A percentile compares a stretch with the other conserved stretches of the same genome.
Conservation (phyloP, 2,329 filamentous ascomycete species). For the Trichoderma gracile region DNA sequence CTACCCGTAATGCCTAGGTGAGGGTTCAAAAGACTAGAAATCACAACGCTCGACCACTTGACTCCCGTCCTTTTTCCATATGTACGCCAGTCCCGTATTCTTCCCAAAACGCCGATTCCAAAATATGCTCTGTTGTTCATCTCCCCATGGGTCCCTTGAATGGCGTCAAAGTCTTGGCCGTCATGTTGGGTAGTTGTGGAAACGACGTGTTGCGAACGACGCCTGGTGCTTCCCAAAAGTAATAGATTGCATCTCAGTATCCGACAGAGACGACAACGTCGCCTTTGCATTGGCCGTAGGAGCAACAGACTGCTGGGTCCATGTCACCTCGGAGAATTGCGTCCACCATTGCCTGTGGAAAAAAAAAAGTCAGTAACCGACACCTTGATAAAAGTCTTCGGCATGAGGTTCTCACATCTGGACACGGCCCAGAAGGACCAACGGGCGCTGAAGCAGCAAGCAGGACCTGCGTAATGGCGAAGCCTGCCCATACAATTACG, state of each 20-base stretch:
- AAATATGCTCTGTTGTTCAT: neutral
- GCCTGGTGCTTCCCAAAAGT: neutral
- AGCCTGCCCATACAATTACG: slow-evolving; percentile 14
- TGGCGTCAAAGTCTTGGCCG: neutral
- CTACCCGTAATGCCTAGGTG: neutral
- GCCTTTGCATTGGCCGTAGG: slow-evolving; percentile 54
- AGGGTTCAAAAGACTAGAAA: neutral
- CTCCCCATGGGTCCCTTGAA: neutral
- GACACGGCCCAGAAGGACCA: slow-evolving; percentile 40
- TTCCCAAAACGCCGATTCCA: slow-evolving; percentile 20
- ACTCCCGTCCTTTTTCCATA: neutral
- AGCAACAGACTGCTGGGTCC: slow-evolving; percentile 53
- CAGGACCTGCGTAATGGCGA: slow-evolving; percentile 24
- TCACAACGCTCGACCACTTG: neutral
- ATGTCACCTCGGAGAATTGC: slow-evolving; percentile 51
- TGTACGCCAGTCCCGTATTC: neutral
- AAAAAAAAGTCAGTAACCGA: slow-evolving; percentile 4
- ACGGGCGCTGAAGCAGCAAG: slow-evolving; percentile 34
- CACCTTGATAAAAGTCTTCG: neutral
- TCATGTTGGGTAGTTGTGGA: neutral
- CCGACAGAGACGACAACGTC: slow-evolving; percentile 52
- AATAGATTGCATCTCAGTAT: slow-evolving; percentile 28
- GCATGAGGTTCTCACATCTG: slow-evolving; percentile 34
- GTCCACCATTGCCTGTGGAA: slow-evolving; percentile 38
- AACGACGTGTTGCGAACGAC: neutral